Percentiles rank a stretch among this genome's conserved stretches.
Conservation (phyloP, 2,329 filamentous ascomycete genomes). For the Leptographium radiaticola region DNA sequence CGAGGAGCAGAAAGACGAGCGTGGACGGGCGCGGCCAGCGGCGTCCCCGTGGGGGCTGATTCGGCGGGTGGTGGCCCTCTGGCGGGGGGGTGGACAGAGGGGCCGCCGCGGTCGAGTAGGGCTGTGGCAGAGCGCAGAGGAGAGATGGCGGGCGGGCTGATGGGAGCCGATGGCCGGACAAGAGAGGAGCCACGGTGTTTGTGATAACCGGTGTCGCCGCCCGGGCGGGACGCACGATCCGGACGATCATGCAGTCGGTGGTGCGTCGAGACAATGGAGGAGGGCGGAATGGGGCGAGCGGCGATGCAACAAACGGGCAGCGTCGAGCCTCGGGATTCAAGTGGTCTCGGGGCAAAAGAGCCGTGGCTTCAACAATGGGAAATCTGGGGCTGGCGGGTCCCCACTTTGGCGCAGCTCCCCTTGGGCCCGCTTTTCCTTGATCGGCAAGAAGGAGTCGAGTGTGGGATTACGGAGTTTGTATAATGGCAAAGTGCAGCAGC, state of each 20-base stretch:
- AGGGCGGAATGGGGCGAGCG: too few relatives aligned
- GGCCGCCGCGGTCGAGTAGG: background rate
- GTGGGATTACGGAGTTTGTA: too few relatives aligned
- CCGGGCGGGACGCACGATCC: background rate
- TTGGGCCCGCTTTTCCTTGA: background rate
- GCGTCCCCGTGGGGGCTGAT: background rate
- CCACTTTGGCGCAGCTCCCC: background rate
- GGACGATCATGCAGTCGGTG: background rate
- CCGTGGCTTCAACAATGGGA: too few relatives aligned
- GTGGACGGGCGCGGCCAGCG: slow-evolving; percentile 1
- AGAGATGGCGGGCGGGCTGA: background rate
- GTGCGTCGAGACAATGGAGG: background rate
- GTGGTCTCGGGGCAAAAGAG: too few relatives aligned
- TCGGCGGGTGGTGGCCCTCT: background rate
- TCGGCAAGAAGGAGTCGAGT: too few relatives aligned
- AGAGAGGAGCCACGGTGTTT: background rate
- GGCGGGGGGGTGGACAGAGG: background rate
- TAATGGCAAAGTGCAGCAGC: too few relatives aligned
- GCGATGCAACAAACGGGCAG: too few relatives aligned
- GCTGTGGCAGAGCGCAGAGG: background rate
- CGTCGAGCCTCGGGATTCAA: too few relatives aligned
- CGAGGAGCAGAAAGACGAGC: slow-evolving; percentile 4
- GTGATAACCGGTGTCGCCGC: background rate
- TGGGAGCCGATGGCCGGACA: background rate
- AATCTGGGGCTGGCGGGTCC: background rate